phyloP scores from a whole-genome alignment of 495 filamentous ascomycete genomes.

The Lepidopterella palustris region DNA sequence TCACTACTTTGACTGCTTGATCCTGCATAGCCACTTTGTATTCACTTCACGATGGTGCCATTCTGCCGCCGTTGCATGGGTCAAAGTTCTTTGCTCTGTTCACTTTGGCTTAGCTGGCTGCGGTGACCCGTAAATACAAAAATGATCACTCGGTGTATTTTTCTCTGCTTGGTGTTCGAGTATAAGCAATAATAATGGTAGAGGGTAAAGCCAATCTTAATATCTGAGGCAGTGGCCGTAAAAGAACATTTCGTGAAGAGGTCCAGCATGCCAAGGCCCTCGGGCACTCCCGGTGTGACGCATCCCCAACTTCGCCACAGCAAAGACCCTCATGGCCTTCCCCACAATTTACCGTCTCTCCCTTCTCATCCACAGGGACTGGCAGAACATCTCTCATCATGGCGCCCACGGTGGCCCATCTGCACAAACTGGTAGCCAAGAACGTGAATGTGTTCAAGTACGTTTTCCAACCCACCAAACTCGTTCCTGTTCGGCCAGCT shows the following conservation, averaged over 20 bases:
- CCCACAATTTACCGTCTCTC: background rate
- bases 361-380: background rate
- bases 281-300: background rate
- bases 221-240: background rate
- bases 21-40: constrained; percentile 26
- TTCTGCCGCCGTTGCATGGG: background rate
- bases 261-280: too few species aligned
- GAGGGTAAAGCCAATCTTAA: background rate
- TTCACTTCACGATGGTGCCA: constrained; percentile 1
- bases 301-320: background rate
- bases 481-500: background rate
- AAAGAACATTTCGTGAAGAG: too few species aligned
- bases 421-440: constrained; percentile 34
- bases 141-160: constrained; percentile 12
- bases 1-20: constrained; percentile 5
- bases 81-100: background rate
- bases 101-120: background rate
- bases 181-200: constrained; percentile 3
- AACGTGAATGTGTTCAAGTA: constrained; percentile 35
- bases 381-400: constrained; percentile 16
- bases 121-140: constrained; percentile 16
- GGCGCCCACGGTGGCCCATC: constrained; percentile 28
- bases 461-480: constrained; percentile 3
- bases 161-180: constrained; percentile 1
- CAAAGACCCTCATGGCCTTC: background rate